Conservation (phyloP, 306 rosid species). For the Prunus salicina region DNA sequence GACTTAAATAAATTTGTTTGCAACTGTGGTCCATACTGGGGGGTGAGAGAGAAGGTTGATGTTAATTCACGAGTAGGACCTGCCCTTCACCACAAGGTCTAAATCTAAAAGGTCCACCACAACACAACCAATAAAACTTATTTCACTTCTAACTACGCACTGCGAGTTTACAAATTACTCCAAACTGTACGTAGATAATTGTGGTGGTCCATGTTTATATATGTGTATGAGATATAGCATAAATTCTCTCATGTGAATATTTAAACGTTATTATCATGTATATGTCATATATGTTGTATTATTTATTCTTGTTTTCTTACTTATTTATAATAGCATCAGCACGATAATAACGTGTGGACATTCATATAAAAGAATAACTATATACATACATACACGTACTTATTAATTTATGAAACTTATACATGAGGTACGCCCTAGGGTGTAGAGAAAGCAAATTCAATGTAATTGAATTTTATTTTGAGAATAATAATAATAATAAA, state of each 20-base stretch:
- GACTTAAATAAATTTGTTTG: background rate
- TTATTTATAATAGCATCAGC: fast-evolving
- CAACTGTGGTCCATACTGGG: background rate
- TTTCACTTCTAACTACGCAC: background rate
- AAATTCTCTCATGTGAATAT: too few relatives aligned
- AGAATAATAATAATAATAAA: background rate
- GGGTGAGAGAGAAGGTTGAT: background rate
- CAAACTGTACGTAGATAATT: too few relatives aligned
- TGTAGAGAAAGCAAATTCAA: background rate
- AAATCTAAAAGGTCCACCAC: background rate
- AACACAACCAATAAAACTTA: background rate
- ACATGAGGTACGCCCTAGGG: background rate
- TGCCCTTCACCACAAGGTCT: background rate
- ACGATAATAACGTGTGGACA: fast-evolving
- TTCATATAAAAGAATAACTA: fast-evolving
- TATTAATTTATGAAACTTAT: too few relatives aligned
- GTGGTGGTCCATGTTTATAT: too few relatives aligned
- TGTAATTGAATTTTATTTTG: background rate
- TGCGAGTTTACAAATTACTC: background rate
- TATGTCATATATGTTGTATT: too few relatives aligned
- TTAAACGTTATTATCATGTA: too few relatives aligned
- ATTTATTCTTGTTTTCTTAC: fast-evolving
- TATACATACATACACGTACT: background rate
- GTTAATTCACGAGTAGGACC: constrained; percentile 5
- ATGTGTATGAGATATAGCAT: too few relatives aligned